Percentiles rank a stretch among this genome's conserved stretches.
Evolutionary conservation across 1,284 basidiomycete genomes (phyloP).

Genomic region (Heterobasidion irregulare): DNA sequence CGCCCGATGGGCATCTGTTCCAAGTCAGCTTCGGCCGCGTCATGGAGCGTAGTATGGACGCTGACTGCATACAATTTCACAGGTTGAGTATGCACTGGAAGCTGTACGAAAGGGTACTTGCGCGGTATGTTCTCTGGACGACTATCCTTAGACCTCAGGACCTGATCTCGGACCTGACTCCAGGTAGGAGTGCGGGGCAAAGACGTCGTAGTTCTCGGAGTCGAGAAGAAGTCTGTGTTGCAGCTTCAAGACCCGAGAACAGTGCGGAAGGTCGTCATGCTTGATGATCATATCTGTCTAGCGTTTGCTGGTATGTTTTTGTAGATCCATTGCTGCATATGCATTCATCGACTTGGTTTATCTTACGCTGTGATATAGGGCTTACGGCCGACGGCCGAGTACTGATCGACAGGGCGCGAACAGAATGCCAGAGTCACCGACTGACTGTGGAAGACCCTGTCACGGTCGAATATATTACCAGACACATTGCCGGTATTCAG

Average conservation of each 20-base stretch:
- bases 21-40: conserved; percentile 46
- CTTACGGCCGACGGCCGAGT: conserved; percentile 97
- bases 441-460: conserved; percentile 98
- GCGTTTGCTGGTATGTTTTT: conserved; percentile 84
- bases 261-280: conserved; percentile 96
- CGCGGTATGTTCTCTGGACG: conserved; percentile 53
- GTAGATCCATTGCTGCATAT: background rate
- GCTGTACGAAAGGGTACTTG: conserved; percentile 97
- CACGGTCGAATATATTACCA: conserved; percentile 96
- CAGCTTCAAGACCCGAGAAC: conserved; percentile 98
- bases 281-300: conserved; percentile 96
- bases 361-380: conserved; percentile 40
- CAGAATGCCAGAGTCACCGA: conserved; percentile 97
- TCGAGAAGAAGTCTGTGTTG: conserved; percentile 97
- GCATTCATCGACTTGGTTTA: conserved; percentile 1
- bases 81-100: conserved; percentile 98
- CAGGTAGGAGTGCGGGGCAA: conserved; percentile 95
- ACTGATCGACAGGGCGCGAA: conserved; percentile 94
- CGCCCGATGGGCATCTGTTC: conserved; percentile 91
- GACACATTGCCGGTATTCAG: conserved; percentile 96
- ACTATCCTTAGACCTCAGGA: background rate
- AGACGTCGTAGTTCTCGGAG: conserved; percentile 93
- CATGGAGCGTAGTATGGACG: conserved; percentile 5
- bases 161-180: background rate
- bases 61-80: conserved; percentile 15